A percentile compares a stretch with the other conserved stretches of the same genome.
Conservation (phyloP, 495 filamentous ascomycete species). For the Bryoglossum gracile region DNA sequence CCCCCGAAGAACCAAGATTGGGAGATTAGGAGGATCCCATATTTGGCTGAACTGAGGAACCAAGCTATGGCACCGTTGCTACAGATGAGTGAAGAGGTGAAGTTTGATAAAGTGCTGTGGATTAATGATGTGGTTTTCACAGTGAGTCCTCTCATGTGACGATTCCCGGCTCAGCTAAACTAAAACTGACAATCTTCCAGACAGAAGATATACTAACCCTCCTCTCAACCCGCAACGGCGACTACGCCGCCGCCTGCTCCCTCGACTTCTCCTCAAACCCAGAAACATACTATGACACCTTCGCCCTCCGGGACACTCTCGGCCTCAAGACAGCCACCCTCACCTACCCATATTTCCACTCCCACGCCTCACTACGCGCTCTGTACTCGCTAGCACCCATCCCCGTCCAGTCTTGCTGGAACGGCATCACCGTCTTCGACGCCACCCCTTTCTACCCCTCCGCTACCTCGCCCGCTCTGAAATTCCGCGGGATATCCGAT, state of each 20-base stretch:
- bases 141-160: constrained; percentile 34
- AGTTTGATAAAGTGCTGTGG: constrained; percentile 64
- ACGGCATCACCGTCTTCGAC: constrained; percentile 54
- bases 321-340: constrained; percentile 56
- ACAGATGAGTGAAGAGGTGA: constrained; percentile 36
- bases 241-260: constrained; percentile 76
- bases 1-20: constrained; percentile 33
- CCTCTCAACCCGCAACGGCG: constrained; percentile 62
- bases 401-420: constrained; percentile 76
- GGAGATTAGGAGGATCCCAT: constrained; percentile 59
- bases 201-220: constrained; percentile 59
- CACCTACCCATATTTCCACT: constrained; percentile 74
- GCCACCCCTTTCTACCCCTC: constrained; percentile 50
- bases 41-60: constrained; percentile 59
- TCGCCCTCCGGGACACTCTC: constrained; percentile 65
- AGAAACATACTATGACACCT: constrained; percentile 73
- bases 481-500: constrained; percentile 68
- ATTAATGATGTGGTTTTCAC: constrained; percentile 71
- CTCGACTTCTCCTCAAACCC: constrained; percentile 65
- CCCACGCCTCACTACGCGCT: constrained; percentile 49
- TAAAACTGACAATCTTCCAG: constrained; percentile 29
- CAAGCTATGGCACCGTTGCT: constrained; percentile 39
- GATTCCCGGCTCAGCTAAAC: no score
- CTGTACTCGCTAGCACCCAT: constrained; percentile 49
- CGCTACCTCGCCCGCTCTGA: constrained; percentile 38